phyloP scores from a whole-genome alignment of 2,329 filamentous ascomycete species.

The Cadophora sp. region DNA sequence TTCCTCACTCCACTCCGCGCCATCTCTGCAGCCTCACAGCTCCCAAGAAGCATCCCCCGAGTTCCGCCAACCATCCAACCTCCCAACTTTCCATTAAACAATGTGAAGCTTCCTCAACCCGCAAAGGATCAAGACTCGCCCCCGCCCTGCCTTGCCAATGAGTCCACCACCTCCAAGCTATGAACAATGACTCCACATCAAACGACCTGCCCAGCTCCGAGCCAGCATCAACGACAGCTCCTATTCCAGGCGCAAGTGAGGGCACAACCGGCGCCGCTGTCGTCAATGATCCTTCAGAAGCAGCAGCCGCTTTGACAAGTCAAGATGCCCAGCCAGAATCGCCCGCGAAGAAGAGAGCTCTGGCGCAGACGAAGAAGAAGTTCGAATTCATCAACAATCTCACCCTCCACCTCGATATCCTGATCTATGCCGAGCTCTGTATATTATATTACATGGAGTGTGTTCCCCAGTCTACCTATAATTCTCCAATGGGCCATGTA shows the following conservation, averaged over 20 bases:
- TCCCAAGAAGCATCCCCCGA: neutral
- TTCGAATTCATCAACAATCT: conserved; percentile 64
- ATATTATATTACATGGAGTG: conserved; percentile 76
- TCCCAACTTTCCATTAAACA: conserved; percentile 3
- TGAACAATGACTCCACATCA: conserved; percentile 59
- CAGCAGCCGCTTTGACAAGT: conserved; percentile 6
- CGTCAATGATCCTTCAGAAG: neutral
- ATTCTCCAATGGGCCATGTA: neutral
- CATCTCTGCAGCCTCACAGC: conserved; percentile 15
- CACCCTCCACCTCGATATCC: conserved; percentile 65
- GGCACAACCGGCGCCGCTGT: conserved; percentile 8
- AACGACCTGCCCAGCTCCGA: conserved; percentile 43
- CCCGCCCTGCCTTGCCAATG: conserved; percentile 22
- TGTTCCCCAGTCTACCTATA: conserved; percentile 37
- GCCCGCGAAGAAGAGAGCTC: conserved; percentile 44
- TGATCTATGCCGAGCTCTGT: conserved; percentile 70
- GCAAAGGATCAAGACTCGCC: conserved; percentile 2
- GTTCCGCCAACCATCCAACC: neutral
- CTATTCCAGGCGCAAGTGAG: conserved; percentile 10
- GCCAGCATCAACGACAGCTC: conserved; percentile 23
- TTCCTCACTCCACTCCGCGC: neutral
- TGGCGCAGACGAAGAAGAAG: conserved; percentile 58
- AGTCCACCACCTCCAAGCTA: conserved; percentile 46
- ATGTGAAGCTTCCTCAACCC: conserved; percentile 24
- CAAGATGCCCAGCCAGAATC: conserved; percentile 28